phyloP scores from a whole-genome alignment of 306 rosid genomes.

The Lupinus albus region DNA sequence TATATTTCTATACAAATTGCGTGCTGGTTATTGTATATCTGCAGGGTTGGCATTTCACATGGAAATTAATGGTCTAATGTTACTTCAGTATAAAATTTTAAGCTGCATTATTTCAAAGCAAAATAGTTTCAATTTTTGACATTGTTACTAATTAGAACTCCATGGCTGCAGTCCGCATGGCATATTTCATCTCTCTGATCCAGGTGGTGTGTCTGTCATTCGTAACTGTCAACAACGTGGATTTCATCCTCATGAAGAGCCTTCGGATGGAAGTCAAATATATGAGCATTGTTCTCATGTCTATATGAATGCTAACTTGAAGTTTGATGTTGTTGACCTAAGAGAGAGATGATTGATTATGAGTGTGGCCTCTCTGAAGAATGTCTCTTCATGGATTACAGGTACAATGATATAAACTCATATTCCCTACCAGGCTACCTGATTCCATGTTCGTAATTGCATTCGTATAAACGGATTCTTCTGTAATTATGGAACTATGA shows the following conservation, averaged over 20 bases:
- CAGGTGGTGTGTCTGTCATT: slow-evolving; percentile 84
- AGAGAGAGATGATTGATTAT: slow-evolving; percentile 50
- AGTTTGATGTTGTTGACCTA: slow-evolving; percentile 79
- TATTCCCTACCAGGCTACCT: slow-evolving; percentile 36
- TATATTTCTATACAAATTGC: neutral
- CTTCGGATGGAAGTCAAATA: slow-evolving; percentile 78
- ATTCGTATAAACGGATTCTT: slow-evolving; percentile 28
- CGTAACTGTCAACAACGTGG: slow-evolving; percentile 94
- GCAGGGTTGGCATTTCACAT: neutral
- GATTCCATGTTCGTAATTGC: slow-evolving; percentile 37
- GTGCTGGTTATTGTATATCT: neutral
- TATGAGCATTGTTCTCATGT: slow-evolving; percentile 99
- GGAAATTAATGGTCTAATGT: slow-evolving; percentile 4
- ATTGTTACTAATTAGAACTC: slow-evolving; percentile 35
- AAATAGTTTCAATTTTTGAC: slow-evolving; percentile 15
- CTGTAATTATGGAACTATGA: slow-evolving; percentile 41
- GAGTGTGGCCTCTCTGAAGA: slow-evolving; percentile 12
- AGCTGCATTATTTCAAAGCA: slow-evolving; percentile 1
- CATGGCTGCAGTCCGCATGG: slow-evolving; percentile 86
- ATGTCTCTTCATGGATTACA: slow-evolving; percentile 29
- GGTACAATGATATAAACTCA: slow-evolving; percentile 25
- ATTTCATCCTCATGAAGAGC: slow-evolving; percentile 98
- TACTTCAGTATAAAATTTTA: neutral
- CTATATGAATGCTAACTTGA: slow-evolving; percentile 70
- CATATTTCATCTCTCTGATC: slow-evolving; percentile 94